Evolutionary conservation across 768 basidiomycete genomes (phyloP).

Genomic region (Cytidiella melzeri): DNA sequence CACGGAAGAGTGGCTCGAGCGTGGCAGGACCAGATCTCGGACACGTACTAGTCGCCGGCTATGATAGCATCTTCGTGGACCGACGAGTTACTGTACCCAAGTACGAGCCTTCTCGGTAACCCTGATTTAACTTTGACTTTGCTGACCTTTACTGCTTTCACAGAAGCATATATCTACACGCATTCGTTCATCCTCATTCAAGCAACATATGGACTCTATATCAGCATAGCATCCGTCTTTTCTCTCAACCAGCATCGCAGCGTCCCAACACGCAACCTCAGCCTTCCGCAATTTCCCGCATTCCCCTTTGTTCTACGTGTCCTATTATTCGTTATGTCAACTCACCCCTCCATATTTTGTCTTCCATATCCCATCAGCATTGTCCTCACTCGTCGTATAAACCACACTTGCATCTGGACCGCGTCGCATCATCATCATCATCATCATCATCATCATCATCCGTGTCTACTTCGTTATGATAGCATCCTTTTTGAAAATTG

Average conservation of each 20-base stretch:
- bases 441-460: too few relatives aligned
- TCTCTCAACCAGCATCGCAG: background rate
- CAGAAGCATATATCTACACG: slow-evolving; percentile 6
- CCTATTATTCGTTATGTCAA: background rate
- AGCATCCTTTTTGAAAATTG: too few relatives aligned
- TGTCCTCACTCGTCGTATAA: background rate
- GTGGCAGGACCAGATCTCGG: slow-evolving; percentile 13
- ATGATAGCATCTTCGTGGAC: too few relatives aligned
- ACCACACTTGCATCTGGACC: background rate
- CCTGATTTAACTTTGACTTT: too few relatives aligned
- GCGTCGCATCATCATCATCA: background rate
- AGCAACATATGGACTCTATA: slow-evolving; percentile 4
- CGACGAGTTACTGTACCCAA: background rate
- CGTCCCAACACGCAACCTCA: background rate
- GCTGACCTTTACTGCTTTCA: background rate
- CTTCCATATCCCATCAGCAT: background rate
- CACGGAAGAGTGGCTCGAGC: slow-evolving; percentile 6
- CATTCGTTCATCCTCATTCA: slow-evolving; percentile 4
- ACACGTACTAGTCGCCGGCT: slow-evolving; percentile 5
- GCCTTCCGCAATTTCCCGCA: background rate
- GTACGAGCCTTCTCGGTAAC: too few relatives aligned
- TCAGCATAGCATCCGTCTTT: slow-evolving; percentile 1
- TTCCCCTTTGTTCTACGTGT: background rate
- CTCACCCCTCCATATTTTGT: background rate
- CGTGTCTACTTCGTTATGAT: too few relatives aligned